Evolutionary conservation across 148 eudicot species (phyloP), one percentile per base, ranked within the genome.

Genomic region (Fagopyrum homotropicum): DNA sequence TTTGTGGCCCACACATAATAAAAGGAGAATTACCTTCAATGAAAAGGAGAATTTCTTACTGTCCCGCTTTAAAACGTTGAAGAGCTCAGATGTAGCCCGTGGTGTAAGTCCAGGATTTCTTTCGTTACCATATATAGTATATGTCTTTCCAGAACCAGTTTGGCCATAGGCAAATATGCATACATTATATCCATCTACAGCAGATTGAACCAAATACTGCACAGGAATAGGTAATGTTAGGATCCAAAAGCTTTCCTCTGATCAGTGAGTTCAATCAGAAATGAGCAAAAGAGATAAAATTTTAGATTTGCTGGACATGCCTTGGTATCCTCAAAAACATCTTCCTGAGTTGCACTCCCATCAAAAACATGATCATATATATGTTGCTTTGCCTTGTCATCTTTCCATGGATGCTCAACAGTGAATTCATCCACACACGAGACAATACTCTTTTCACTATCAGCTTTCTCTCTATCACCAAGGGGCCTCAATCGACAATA

Each of bases 101-200:
- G 99, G 99, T n/a, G 98, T 96, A 63, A 96, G 98, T 71, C 99
- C 99, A 46, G 93, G 92, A 69, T 88, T 80, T 54, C 81, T 76
- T 30, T 90, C 93, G 26, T 84, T 86, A 57, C 99, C 99, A 77
- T 90, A 96, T 48, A 96, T 92, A 9, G 99, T 96, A 75, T 85
- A 96, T 9, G 99, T 96, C 85, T 96, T 96, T 72, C 99, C 99
- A 6, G 99, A 96, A 79, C 99, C 99, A 79, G 99, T 96, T 89
- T 96, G 99, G 12, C 99, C 99, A 81, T 96, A 96, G 49, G 99
- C 99, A 87, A 96, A 96, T 79, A 96, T 92, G 84, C 99, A 96
- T 4, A 96, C 99, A 74, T 96, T 96, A 45, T 84, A 96, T 60
- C 99, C 99, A 79, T 96, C 99, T 17, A 90, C 91, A 55, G 99